Evolutionary conservation across 1,139 yeast genomes (phyloP).

Genomic region (Hanseniaspora gamundiae): DNA sequence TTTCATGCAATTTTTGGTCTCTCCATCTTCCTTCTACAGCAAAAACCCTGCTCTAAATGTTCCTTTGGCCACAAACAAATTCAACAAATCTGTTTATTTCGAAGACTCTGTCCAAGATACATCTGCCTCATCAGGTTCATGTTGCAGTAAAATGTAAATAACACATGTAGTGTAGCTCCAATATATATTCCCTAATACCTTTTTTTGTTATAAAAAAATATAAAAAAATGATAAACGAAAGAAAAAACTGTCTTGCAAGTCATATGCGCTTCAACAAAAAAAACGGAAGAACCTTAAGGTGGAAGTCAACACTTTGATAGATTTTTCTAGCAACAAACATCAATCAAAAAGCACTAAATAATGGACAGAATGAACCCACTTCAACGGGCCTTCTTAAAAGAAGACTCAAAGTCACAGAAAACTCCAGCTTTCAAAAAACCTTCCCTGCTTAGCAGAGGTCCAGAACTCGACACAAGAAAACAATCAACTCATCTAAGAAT

Average conservation of each 20-base stretch:
- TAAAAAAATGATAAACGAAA: no score
- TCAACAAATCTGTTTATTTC: conserved; percentile 54
- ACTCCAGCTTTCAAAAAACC: not conserved
- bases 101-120: conserved; percentile 13
- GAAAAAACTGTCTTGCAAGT: no score
- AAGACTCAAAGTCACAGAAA: not conserved
- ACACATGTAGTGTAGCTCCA: not conserved
- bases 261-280: no score
- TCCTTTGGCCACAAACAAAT: conserved; percentile 58
- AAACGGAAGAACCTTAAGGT: no score
- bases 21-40: conserved; percentile 70
- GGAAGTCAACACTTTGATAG: no score
- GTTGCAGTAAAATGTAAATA: conserved; percentile 1
- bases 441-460: not conserved
- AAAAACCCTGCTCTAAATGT: conserved; percentile 75
- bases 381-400: not conserved
- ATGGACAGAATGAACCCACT: conserved; percentile 1
- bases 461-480: not conserved
- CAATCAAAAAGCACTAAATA: no score
- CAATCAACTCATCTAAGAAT: not conserved
- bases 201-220: no score
- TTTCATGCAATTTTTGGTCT: conserved; percentile 52
- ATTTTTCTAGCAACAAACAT: no score
- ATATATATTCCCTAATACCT: not conserved
- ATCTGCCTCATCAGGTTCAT: not conserved